phyloP scores from a whole-genome alignment of 2,329 filamentous ascomycete genomes.

The Cadophora sp. region DNA sequence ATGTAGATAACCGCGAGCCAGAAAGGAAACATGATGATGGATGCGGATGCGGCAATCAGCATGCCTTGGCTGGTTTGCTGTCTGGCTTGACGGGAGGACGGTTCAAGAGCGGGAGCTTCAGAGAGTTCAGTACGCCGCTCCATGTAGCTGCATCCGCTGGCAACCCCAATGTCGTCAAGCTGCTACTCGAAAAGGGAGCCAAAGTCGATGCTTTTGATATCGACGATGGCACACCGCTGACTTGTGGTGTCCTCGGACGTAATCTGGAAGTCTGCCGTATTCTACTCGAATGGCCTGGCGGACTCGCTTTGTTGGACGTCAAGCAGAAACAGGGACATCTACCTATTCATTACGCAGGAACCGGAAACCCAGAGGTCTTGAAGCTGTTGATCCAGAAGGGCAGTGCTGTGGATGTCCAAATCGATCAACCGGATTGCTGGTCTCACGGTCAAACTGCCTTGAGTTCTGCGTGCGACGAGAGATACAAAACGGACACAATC shows the following conservation, averaged over 20 bases:
- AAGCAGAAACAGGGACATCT: slow-evolving; percentile 9
- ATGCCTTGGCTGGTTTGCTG: neutral
- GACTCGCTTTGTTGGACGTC: neutral
- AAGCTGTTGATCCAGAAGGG: neutral
- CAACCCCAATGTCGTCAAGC: neutral
- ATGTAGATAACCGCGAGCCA: neutral
- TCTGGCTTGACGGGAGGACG: neutral
- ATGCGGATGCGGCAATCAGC: slow-evolving; percentile 5
- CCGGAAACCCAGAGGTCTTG: neutral
- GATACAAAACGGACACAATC: neutral
- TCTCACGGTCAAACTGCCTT: slow-evolving; percentile 3
- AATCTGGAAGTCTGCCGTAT: slow-evolving; percentile 1
- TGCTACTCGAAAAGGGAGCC: neutral
- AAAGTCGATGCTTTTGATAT: slow-evolving; percentile 2
- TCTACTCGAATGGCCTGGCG: neutral
- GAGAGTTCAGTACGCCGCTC: neutral
- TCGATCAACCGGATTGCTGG: slow-evolving; percentile 14
- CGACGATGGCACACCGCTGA: slow-evolving; percentile 1
- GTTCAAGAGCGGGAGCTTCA: slow-evolving; percentile 1
- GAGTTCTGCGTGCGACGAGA: neutral
- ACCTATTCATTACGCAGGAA: slow-evolving; percentile 9
- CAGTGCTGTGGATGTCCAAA: neutral
- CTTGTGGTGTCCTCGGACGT: neutral
- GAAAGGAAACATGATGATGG: neutral
- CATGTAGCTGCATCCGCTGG: slow-evolving; percentile 8